A percentile compares a stretch with the other conserved stretches of the same genome.
These are phyloP conservation scores for Spongospora subterranea DNA, from an alignment of 208 protist species.

Conservation along the genomic window DNA sequence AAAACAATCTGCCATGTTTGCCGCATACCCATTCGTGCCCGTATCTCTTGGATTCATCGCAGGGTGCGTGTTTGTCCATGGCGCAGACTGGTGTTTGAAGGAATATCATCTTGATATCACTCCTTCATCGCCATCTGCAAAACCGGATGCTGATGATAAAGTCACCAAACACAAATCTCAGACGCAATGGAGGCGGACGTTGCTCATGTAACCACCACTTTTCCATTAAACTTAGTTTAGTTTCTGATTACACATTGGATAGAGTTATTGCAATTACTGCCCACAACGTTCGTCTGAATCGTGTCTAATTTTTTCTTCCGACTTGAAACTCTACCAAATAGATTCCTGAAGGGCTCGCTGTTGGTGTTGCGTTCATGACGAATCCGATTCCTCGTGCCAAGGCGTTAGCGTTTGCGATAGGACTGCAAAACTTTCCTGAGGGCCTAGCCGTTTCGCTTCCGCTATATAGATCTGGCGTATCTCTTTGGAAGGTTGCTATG, in stretches of 20 bases:
- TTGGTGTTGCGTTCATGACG: constrained; percentile 64
- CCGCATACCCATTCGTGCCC: constrained; percentile 56
- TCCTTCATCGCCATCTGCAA: background rate
- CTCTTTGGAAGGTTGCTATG: background rate
- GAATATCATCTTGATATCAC: background rate
- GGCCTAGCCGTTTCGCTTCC: constrained; percentile 67
- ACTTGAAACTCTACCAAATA: background rate
- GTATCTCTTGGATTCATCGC: constrained; percentile 65
- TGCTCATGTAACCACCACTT: background rate
- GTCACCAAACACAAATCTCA: background rate
- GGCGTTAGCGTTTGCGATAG: constrained; percentile 68
- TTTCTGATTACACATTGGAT: background rate
- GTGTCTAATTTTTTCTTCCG: background rate
- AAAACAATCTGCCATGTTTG: constrained; percentile 44
- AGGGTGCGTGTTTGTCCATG: constrained; percentile 59
- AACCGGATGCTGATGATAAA: background rate
- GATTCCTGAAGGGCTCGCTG: constrained; percentile 51
- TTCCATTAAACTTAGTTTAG: background rate
- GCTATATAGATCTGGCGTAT: background rate
- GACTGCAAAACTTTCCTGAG: constrained; percentile 73
- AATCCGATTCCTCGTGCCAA: background rate
- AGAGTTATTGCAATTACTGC: constrained; percentile 68
- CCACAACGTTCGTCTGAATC: constrained; percentile 63
- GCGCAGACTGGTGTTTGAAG: background rate
- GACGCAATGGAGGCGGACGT: constrained; percentile 29